phyloP scores from a whole-genome alignment of 306 rosid genomes.

The Sophora flavescens region DNA sequence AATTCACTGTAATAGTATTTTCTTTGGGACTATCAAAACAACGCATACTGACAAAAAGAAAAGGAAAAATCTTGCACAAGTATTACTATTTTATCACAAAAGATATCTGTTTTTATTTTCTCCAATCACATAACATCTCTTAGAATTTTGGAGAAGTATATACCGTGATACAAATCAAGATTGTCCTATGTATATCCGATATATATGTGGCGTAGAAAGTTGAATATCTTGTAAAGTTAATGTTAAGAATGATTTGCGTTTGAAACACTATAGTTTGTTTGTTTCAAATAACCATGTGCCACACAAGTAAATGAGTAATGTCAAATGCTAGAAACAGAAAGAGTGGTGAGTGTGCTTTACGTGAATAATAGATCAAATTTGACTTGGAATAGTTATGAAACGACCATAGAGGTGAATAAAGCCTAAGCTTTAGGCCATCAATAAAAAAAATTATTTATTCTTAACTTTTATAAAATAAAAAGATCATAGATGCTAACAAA shows the following conservation, averaged over 20 bases:
- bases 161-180: not conserved
- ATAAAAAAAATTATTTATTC: no score
- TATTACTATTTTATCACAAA: not conserved
- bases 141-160: not conserved
- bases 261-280: not conserved
- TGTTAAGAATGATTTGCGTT: not conserved
- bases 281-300: constrained; percentile 23
- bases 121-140: not conserved
- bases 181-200: not conserved
- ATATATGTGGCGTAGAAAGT: not conserved
- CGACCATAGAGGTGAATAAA: constrained; percentile 13
- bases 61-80: not conserved
- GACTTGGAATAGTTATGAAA: constrained; percentile 33
- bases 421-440: no score
- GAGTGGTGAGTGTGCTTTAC: not conserved
- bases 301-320: constrained; percentile 42
- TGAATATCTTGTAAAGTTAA: not conserved
- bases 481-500: no score
- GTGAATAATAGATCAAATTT: constrained; percentile 34
- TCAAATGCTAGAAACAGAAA: constrained; percentile 41
- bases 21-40: not conserved
- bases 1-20: not conserved
- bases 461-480: no score
- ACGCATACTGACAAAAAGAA: not conserved
- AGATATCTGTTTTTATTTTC: not conserved